These are phyloP conservation scores for Ogataea salicorniae DNA, from an alignment of 805 yeast species.

Conservation along the genomic window DNA sequence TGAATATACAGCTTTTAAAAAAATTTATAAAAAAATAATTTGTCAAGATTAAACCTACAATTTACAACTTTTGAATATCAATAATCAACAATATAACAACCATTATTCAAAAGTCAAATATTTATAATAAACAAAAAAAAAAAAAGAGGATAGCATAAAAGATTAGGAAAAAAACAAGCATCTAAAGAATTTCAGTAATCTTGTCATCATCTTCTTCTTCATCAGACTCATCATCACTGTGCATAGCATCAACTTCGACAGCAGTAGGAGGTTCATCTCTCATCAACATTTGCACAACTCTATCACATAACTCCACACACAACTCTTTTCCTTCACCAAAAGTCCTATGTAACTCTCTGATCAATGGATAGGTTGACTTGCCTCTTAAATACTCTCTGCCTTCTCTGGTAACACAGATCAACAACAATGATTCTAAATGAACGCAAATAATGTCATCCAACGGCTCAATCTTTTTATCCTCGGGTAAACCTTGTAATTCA, in stretches of 20 bases:
- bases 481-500: constrained; percentile 73
- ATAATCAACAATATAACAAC: neutral
- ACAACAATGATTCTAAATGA: constrained; percentile 73
- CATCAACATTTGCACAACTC: constrained; percentile 85
- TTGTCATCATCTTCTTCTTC: constrained; percentile 42
- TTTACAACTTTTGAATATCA: neutral
- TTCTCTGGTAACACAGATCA: constrained; percentile 69
- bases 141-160: neutral
- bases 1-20: too few relatives aligned
- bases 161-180: neutral
- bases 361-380: constrained; percentile 79
- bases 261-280: constrained; percentile 69
- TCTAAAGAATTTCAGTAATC: constrained; percentile 45
- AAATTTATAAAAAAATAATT: too few relatives aligned
- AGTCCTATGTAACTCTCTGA: constrained; percentile 79
- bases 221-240: constrained; percentile 39
- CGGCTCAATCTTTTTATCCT: constrained; percentile 75
- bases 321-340: constrained; percentile 29
- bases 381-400: constrained; percentile 74
- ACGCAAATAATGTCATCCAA: constrained; percentile 55
- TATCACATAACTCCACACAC: constrained; percentile 68
- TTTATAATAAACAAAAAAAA: neutral
- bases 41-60: neutral
- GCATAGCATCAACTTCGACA: constrained; percentile 42
- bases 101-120: neutral